Conservation (phyloP, 2,329 filamentous ascomycete genomes). For the Penicillium glabrum region DNA sequence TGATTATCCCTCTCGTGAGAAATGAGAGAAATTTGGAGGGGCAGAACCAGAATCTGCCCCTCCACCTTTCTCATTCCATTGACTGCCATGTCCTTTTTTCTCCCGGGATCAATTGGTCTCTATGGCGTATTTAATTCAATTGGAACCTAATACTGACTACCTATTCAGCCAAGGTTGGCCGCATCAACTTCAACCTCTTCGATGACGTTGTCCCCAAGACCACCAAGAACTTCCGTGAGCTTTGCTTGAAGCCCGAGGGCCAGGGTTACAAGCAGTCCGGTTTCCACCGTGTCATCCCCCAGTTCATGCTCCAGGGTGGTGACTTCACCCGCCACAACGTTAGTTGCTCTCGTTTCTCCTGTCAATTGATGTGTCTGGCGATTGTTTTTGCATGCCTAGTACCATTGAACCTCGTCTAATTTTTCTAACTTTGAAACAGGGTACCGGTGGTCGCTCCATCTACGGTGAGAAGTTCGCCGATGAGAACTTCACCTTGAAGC, state of each 20-base stretch:
- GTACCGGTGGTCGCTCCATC: conserved; percentile 89
- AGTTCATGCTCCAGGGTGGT: conserved; percentile 96
- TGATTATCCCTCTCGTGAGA: conserved; percentile 13
- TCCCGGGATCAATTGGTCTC: conserved; percentile 3
- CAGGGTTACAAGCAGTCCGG: conserved; percentile 79
- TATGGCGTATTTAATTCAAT: conserved; percentile 19
- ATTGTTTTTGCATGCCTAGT: conserved; percentile 13
- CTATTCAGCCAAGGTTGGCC: conserved; percentile 65
- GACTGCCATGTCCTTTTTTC: not conserved
- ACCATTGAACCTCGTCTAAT: conserved; percentile 9
- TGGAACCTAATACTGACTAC: conserved; percentile 12
- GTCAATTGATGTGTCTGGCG: not conserved
- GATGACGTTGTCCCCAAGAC: conserved; percentile 87
- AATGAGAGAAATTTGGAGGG: conserved; percentile 10
- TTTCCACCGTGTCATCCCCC: conserved; percentile 90
- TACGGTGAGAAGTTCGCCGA: conserved; percentile 93
- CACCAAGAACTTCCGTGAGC: conserved; percentile 76
- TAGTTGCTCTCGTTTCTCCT: conserved; percentile 38
- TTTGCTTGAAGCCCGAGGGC: conserved; percentile 75
- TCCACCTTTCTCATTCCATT: conserved; percentile 6
- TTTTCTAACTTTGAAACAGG: conserved; percentile 51
- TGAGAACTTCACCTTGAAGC: conserved; percentile 82
- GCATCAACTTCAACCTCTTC: conserved; percentile 88
- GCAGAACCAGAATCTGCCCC: conserved; percentile 7
- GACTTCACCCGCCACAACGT: conserved; percentile 93